phyloP scores from a whole-genome alignment of 176 grass and related monocot genomes.

The Pontederia crassipes region DNA sequence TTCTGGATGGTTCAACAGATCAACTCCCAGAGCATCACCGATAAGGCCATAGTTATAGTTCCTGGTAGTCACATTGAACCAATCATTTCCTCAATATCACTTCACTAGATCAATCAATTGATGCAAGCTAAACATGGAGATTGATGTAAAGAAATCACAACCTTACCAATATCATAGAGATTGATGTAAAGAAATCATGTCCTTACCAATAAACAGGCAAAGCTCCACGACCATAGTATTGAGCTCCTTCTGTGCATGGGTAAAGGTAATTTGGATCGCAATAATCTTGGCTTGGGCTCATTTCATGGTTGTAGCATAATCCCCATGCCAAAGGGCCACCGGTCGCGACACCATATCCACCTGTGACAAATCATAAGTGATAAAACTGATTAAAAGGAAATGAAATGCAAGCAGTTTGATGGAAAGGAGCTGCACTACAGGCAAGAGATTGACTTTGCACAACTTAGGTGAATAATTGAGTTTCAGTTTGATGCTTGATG shows the following conservation, averaged over 20 bases:
- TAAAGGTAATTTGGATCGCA: constrained; percentile 51
- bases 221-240: constrained; percentile 71
- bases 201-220: constrained; percentile 67
- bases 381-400: no score
- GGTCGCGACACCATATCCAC: constrained; percentile 36
- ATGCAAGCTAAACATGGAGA: no score
- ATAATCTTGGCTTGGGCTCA: constrained; percentile 73
- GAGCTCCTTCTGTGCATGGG: constrained; percentile 50
- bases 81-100: no score
- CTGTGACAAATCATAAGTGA: constrained; percentile 12
- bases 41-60: constrained; percentile 72
- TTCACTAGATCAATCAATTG: no score
- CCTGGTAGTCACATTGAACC: constrained; percentile 29
- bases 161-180: constrained; percentile 34
- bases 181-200: no score
- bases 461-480: no score
- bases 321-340: constrained; percentile 50
- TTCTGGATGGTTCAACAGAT: constrained; percentile 84
- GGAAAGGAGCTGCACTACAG: no score
- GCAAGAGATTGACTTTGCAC: no score
- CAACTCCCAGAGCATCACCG: constrained; percentile 54
- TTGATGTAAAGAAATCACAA: no score
- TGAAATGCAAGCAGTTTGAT: no score
- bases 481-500: no score
- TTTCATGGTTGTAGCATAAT: constrained; percentile 72